Percentiles rank a stretch among this genome's conserved stretches.
phyloP scores from a whole-genome alignment of 768 basidiomycete species.

The Tulasnella sp. region DNA sequence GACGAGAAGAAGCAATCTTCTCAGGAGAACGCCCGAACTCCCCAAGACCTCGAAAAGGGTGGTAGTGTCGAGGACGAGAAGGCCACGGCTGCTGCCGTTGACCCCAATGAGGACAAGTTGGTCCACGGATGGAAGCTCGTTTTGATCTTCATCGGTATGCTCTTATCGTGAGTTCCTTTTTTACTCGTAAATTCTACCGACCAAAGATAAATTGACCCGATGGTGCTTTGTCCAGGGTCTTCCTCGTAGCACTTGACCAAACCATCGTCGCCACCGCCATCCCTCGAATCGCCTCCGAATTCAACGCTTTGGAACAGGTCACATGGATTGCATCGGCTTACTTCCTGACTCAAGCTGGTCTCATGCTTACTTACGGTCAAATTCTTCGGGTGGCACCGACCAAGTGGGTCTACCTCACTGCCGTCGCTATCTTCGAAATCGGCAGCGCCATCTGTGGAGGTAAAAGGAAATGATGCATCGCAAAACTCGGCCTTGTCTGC shows the following conservation, averaged over 20 bases:
- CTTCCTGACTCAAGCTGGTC: conserved; percentile 28
- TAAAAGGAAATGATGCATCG: too few relatives aligned
- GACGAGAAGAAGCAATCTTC: too few relatives aligned
- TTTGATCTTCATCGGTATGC: conserved; percentile 14
- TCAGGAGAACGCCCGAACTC: too few relatives aligned
- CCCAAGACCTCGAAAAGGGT: too few relatives aligned
- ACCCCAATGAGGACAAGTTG: neutral
- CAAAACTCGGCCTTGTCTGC: conserved; percentile 9
- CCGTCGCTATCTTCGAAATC: conserved; percentile 42
- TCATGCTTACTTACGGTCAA: conserved; percentile 28
- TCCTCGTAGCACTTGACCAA: conserved; percentile 26
- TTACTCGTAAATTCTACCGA: neutral
- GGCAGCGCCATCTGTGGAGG: conserved; percentile 45
- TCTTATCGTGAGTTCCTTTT: neutral
- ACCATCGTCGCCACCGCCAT: conserved; percentile 26
- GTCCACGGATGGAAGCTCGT: conserved; percentile 1
- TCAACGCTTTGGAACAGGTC: conserved; percentile 26
- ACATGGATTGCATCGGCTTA: conserved; percentile 29
- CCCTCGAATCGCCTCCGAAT: conserved; percentile 23
- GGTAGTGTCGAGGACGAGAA: neutral
- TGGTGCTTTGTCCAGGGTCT: neutral
- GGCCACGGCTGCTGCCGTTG: neutral
- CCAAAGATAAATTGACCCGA: neutral
- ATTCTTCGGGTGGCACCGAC: conserved; percentile 31
- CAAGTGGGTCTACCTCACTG: conserved; percentile 34